Evolutionary conservation across 2,329 filamentous ascomycete genomes (phyloP).

Genomic region (Colletotrichum sp.): DNA sequence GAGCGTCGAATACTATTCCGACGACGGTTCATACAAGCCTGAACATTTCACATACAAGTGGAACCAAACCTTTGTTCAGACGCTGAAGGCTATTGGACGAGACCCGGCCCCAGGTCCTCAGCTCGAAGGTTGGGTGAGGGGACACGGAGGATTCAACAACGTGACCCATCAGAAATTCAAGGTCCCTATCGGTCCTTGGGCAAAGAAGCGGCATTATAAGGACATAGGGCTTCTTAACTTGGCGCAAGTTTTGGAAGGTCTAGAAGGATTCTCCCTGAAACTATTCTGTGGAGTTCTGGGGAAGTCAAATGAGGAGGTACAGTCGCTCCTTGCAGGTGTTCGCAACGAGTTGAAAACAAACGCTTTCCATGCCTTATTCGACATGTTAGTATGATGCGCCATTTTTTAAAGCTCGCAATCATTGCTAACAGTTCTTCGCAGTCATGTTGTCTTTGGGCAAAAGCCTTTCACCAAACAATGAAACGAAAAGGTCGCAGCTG

Average conservation of each 20-base stretch:
- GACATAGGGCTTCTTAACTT: constrained; percentile 32
- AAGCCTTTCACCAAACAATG: not conserved
- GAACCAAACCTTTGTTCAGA: constrained; percentile 25
- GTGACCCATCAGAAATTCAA: constrained; percentile 34
- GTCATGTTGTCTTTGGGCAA: not conserved
- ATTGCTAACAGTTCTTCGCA: not conserved
- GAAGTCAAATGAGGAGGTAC: constrained; percentile 30
- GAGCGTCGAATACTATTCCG: constrained; percentile 29
- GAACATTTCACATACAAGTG: constrained; percentile 24
- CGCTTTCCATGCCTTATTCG: constrained; percentile 28
- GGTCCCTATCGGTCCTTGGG: constrained; percentile 41
- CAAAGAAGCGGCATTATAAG: constrained; percentile 33
- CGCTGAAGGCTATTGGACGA: constrained; percentile 22
- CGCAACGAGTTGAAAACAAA: constrained; percentile 32
- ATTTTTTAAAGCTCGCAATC: not conserved
- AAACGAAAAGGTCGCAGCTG: not conserved
- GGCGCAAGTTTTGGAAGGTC: constrained; percentile 22
- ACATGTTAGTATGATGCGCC: constrained; percentile 20
- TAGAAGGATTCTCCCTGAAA: constrained; percentile 28
- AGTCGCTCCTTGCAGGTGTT: constrained; percentile 30
- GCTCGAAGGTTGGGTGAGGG: constrained; percentile 32
- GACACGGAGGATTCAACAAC: constrained; percentile 37
- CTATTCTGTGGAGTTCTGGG: constrained; percentile 34
- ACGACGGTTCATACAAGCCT: constrained; percentile 30
- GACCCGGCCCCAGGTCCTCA: constrained; percentile 28